These are phyloP conservation scores for Solanum acaule DNA, from an alignment of 257 asterid genomes.

Conservation along the genomic window DNA sequence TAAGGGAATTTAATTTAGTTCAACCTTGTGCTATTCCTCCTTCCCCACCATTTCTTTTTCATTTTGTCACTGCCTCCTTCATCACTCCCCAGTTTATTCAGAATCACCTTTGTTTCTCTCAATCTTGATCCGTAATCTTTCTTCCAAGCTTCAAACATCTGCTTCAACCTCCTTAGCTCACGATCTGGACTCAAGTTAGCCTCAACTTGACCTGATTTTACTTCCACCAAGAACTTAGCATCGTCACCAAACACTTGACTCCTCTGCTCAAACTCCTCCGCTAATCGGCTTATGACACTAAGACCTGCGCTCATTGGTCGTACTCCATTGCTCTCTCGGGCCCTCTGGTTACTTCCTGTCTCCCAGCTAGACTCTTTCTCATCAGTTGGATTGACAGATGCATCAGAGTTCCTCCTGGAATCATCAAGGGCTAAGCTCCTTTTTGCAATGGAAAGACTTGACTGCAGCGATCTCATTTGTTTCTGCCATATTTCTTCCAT, in stretches of 20 bases:
- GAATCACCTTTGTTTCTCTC: slow-evolving; percentile 84
- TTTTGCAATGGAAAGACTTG: slow-evolving; percentile 88
- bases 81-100: slow-evolving; percentile 68
- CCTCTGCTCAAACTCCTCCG: slow-evolving; percentile 93
- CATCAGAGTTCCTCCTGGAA: slow-evolving; percentile 63
- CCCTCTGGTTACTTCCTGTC: slow-evolving; percentile 39
- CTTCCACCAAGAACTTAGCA: slow-evolving; percentile 91
- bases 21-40: slow-evolving; percentile 72
- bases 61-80: slow-evolving; percentile 52
- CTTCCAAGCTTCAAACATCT: slow-evolving; percentile 94
- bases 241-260: slow-evolving; percentile 92
- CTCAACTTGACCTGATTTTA: slow-evolving; percentile 80
- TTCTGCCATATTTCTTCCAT: slow-evolving; percentile 99
- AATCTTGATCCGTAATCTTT: slow-evolving; percentile 77
- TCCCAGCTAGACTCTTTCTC: slow-evolving; percentile 62
- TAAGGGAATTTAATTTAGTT: slow-evolving; percentile 10
- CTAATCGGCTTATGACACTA: slow-evolving; percentile 71
- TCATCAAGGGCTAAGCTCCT: slow-evolving; percentile 75
- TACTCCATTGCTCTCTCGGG: slow-evolving; percentile 39
- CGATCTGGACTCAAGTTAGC: slow-evolving; percentile 83
- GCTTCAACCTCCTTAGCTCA: slow-evolving; percentile 79
- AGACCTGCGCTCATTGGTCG: slow-evolving; percentile 55
- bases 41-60: slow-evolving; percentile 90
- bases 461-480: slow-evolving; percentile 94
- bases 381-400: slow-evolving; percentile 52